These are phyloP conservation scores for Globisporangium echinulatum DNA, from an alignment of 352 stramenopile genomes.

Conservation along the genomic window DNA sequence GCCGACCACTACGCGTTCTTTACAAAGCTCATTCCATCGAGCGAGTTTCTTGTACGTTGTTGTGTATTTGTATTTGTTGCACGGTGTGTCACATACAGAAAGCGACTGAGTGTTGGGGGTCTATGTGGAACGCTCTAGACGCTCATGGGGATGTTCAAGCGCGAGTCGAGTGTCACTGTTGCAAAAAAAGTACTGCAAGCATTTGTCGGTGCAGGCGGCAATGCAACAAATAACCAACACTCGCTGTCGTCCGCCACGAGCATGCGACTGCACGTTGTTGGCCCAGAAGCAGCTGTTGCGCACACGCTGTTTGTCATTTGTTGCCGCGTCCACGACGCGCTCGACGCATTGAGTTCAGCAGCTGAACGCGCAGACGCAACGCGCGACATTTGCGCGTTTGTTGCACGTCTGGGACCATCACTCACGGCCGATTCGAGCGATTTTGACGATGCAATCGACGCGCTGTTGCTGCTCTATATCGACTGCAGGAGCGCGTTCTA, in stretches of 20 bases:
- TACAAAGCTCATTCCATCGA: slow-evolving; percentile 63
- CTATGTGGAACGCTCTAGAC: slow-evolving; percentile 16
- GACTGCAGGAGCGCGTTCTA: slow-evolving; percentile 84
- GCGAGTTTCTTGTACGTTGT: slow-evolving; percentile 51
- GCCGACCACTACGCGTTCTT: slow-evolving; percentile 68
- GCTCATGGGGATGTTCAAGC: slow-evolving; percentile 85
- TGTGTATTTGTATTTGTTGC: background rate
- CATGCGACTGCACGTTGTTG: slow-evolving; percentile 59
- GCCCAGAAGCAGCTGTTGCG: slow-evolving; percentile 67
- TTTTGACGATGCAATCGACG: slow-evolving; percentile 67
- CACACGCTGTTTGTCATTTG: slow-evolving; percentile 85
- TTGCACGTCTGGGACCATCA: slow-evolving; percentile 49
- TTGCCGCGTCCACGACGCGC: slow-evolving; percentile 74
- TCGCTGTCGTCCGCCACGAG: slow-evolving; percentile 10
- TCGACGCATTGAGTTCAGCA: slow-evolving; percentile 71
- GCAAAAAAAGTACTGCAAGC: slow-evolving; percentile 80
- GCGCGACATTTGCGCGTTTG: slow-evolving; percentile 77
- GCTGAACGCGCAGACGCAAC: slow-evolving; percentile 51
- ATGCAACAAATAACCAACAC: slow-evolving; percentile 6
- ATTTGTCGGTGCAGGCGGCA: slow-evolving; percentile 35
- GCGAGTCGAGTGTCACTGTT: slow-evolving; percentile 68
- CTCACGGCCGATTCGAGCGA: slow-evolving; percentile 6
- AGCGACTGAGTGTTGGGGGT: background rate
- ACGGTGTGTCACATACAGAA: background rate
- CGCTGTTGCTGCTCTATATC: slow-evolving; percentile 82